Base-by-base conservation (phyloP, 1,139 yeast genomes). In the Candida labiduridarum region DNA sequence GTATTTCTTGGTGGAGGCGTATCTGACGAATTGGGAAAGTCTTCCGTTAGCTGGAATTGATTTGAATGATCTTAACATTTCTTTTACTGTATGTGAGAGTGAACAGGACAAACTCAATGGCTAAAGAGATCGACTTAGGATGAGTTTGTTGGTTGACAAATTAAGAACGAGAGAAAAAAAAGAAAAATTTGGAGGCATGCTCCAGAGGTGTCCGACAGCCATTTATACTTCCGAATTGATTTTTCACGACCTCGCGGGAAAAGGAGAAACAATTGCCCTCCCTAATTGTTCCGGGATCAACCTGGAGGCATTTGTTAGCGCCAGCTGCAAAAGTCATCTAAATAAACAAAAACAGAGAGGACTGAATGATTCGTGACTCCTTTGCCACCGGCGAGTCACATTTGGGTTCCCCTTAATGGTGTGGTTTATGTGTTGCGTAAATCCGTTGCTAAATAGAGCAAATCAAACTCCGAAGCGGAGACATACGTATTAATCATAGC, bases 1-100 rank as follows among this genome's bases (percentile, higher is more conserved):
- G 68, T 89, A 95, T 69, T 89, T 74, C 69, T 89, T 74, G 54
- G 71, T 57, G 16, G 78, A 72, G 47, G 69, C 72, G 55, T 57
- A 68, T 68, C 79, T 72, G 51, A 69, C 68, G 57, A 72, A 72
- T 56, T 68, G 71, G 19, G 54, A 38, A 34, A 52, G 53, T 46
- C 42, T 54, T 18, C 41, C 46, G 19, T 35, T 44, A 6, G 44
- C 41, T 6, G 53, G 44, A 22, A 41, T 46, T 34, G 52, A 42
- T 27, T 44, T 51, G 42, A 50, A 45, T 46, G 56, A 49, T 56
- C 59, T 56, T 47, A 56, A 56, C 59, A 56, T 56, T 16, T 30
- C 43, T 39, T 15, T 22, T n/a, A 11, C 8, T 12, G 27, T 36
- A 22, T 36, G 41, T 15, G 41, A 19, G 31, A 9, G 33, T 25